Evolutionary conservation across 2,329 filamentous ascomycete genomes (phyloP), one percentile per base, ranked within the genome.

Genomic region (Aspergillus sp.): DNA sequence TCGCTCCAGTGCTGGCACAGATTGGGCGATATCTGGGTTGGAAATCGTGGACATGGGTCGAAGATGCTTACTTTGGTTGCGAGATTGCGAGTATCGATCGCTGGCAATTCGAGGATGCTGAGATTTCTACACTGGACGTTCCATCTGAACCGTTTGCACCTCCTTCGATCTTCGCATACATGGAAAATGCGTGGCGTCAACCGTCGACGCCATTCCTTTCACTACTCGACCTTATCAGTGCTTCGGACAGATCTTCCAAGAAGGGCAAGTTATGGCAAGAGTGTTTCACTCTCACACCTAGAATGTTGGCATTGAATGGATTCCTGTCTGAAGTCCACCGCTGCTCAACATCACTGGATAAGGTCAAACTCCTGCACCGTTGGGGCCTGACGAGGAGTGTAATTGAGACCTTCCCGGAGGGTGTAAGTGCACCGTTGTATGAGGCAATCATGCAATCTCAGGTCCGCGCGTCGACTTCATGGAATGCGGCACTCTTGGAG

Each of bases 391-490:
- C 65, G 19, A 58, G 61, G 7, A 74, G 78, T 20, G 72, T 90
- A 43, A 77, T 97, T 13, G 88, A 95, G 53, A 90, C 87, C 0
- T 73, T 97, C 1, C 91, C 93, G 1, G 89, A 95, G 66, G 83
- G 88, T 22, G 76, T 96, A n/a, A 79, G 87, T 46, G 81, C 85
- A 2, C 86, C 88, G 0, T 74, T 97, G 12, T 85, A 86, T 62
- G 90, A 97, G 69, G 83, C 85, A 4, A 89, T 97, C 37, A 80
- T 84, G n/a, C 78, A 82, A 53, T 95, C 88, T 55, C 90, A 95
- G 64, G 80, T 83, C n/a, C 80, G 82, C 50, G 91, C 91, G 15
- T 88, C 90, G 7, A 79, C 83, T 0, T 80, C 78, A 1, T 97
- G 91, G 90, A 76, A 80, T 12, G 77, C 77, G 38, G 77, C 81